phyloP scores from a whole-genome alignment of 257 asterid genomes.

The Cruciata laevipes region DNA sequence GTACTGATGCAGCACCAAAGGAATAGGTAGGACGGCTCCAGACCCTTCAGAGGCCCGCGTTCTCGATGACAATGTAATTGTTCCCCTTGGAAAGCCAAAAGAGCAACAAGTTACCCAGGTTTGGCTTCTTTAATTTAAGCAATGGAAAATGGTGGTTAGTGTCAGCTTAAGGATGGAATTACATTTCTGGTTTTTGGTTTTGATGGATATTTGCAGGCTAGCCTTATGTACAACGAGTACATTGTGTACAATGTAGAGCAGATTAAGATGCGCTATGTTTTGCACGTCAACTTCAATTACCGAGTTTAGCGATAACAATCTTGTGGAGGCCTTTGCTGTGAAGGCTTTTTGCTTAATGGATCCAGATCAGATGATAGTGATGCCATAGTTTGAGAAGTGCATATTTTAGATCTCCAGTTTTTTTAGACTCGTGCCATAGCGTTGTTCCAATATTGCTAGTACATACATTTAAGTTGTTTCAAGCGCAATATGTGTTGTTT shows the following conservation, averaged over 20 bases:
- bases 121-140: neutral
- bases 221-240: conserved; percentile 72
- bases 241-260: conserved; percentile 88
- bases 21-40: conserved; percentile 74
- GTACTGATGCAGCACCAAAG: conserved; percentile 62
- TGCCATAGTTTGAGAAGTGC: neutral
- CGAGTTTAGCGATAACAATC: conserved; percentile 3
- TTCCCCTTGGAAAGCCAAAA: conserved; percentile 74
- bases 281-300: conserved; percentile 77
- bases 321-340: neutral
- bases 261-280: conserved; percentile 74
- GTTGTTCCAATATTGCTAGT: no score
- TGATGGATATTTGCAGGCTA: conserved; percentile 38
- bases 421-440: no score
- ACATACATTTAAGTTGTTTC: no score
- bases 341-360: neutral
- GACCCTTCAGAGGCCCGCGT: conserved; percentile 46
- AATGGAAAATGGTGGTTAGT: neutral
- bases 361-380: no score
- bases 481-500: no score
- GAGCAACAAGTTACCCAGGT: conserved; percentile 47
- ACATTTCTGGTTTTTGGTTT: neutral
- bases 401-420: no score
- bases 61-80: conserved; percentile 67
- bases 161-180: neutral